phyloP scores from a whole-genome alignment of 495 filamentous ascomycete genomes.

The Trichoderma erinaceum region DNA sequence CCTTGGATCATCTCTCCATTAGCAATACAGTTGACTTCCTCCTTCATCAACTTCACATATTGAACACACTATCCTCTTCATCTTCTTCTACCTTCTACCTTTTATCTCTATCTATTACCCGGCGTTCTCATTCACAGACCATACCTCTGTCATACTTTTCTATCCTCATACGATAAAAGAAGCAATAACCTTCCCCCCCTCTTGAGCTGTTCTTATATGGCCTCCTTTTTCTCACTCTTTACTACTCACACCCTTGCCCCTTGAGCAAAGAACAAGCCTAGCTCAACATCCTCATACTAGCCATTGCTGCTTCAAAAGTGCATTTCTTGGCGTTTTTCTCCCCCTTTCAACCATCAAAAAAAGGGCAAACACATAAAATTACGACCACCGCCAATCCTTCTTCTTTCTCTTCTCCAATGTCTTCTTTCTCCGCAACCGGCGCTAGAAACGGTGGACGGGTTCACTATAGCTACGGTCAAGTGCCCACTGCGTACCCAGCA shows the following conservation, averaged over 20 bases:
- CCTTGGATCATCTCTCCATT: conserved; percentile 1
- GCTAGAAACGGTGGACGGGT: not conserved
- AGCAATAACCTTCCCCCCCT: not conserved
- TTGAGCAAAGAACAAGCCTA: not conserved
- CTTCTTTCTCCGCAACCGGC: not conserved
- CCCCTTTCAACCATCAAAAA: not conserved
- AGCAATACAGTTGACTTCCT: not conserved
- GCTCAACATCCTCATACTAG: not conserved
- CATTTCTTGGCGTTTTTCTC: not conserved
- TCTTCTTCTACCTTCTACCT: not conserved
- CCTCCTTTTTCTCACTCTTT: not conserved
- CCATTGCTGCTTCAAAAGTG: not conserved
- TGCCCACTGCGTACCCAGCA: not conserved
- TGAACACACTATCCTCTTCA: not conserved
- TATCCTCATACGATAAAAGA: not conserved
- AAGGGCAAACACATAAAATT: not conserved
- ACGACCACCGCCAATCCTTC: not conserved
- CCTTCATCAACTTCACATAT: not conserved
- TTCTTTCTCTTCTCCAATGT: not conserved
- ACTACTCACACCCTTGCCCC: not conserved
- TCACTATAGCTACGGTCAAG: not conserved
- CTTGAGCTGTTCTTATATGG: not conserved
- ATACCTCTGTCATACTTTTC: not conserved
- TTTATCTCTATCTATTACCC: not conserved
- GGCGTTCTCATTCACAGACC: not conserved